These are phyloP conservation scores for Boletus vermiculosoides DNA, from an alignment of 768 basidiomycete species.

Conservation along the genomic window DNA sequence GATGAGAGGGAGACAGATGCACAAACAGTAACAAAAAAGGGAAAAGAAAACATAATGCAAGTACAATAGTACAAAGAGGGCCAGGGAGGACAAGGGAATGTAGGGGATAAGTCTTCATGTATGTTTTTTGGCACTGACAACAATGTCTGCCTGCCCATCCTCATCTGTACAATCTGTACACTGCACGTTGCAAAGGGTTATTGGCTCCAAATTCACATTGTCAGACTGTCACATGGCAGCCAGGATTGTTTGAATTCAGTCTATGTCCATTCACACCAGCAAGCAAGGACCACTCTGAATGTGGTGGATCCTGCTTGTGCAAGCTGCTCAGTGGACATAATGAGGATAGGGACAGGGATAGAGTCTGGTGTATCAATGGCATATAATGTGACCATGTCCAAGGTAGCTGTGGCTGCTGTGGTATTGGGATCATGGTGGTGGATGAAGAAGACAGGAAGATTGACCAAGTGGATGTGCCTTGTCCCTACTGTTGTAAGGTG, in stretches of 20 bases:
- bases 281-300: slow-evolving; percentile 30
- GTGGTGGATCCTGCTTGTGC: slow-evolving; percentile 21
- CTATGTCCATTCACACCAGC: slow-evolving; percentile 26
- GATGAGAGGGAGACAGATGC: no score
- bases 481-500: no score
- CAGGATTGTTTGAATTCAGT: slow-evolving; percentile 24
- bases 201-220: slow-evolving; percentile 3
- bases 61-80: no score
- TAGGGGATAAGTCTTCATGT: no score
- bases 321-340: slow-evolving; percentile 7
- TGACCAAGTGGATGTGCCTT: no score
- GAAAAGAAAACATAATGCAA: no score
- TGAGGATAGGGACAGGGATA: slow-evolving; percentile 4
- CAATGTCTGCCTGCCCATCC: no score
- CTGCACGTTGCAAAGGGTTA: not conserved
- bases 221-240: slow-evolving; percentile 23
- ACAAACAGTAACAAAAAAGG: no score
- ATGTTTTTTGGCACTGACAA: no score
- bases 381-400: not conserved
- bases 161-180: not conserved
- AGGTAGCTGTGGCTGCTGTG: not conserved
- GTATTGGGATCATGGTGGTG: not conserved
- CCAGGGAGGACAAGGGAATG: no score
- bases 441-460: not conserved
- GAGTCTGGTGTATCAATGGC: slow-evolving; percentile 4